Evolutionary conservation across 73 alveolate species (phyloP).

Genomic region (Blepharisma japonicum): DNA sequence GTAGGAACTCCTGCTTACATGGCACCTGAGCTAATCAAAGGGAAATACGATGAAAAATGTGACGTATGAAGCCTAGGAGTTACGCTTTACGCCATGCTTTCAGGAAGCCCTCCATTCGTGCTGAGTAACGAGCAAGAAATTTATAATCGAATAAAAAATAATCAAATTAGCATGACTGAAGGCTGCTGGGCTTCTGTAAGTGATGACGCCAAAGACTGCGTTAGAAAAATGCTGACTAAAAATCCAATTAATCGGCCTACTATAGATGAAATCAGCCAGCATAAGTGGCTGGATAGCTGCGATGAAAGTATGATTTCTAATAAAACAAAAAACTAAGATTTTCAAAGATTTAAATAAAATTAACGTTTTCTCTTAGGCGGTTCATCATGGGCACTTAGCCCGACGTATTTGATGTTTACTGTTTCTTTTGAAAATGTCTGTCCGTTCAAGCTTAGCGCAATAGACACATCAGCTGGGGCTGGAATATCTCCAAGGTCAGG

Average conservation of each 20-base stretch:
- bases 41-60: neutral
- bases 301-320: too few relatives aligned
- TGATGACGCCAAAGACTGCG: too few relatives aligned
- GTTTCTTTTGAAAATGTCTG: constrained; percentile 56
- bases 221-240: too few relatives aligned
- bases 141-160: too few relatives aligned
- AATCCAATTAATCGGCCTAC: too few relatives aligned
- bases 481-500: constrained; percentile 68
- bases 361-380: constrained; percentile 33
- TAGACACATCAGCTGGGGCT: constrained; percentile 8
- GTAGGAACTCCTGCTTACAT: neutral
- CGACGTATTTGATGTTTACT: constrained; percentile 44
- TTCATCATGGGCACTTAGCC: constrained; percentile 48
- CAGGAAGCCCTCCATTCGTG: neutral
- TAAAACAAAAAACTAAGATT: too few relatives aligned
- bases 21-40: neutral
- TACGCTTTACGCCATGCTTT: neutral
- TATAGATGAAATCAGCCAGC: too few relatives aligned
- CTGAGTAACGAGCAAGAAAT: too few relatives aligned
- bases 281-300: too few relatives aligned
- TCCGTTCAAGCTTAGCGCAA: constrained; percentile 50
- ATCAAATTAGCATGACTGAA: too few relatives aligned
- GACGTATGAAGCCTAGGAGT: neutral
- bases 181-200: too few relatives aligned
- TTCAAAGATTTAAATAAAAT: too few relatives aligned